Base-by-base conservation (phyloP, 1,139 yeast genomes). In the Geotrichum restrictum region DNA sequence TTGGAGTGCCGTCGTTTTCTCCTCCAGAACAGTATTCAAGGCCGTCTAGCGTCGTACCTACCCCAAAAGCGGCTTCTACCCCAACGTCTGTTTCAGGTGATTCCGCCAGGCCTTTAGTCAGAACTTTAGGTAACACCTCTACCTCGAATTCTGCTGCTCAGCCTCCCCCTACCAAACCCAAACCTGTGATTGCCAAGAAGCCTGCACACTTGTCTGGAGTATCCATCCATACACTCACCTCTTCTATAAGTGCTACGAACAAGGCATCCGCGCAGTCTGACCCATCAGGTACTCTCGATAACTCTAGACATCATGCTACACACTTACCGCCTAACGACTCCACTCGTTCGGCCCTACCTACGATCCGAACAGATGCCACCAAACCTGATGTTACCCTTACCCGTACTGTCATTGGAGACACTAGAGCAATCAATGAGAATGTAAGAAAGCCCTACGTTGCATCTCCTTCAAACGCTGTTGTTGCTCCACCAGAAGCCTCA, bases 181-280 rank as follows among this genome's bases (percentile, higher is more conserved):
- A 36, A 24, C 54, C 54, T 14, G 34, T 32, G 11, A 24, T 47
- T 19, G 43, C 40, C 7, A 53, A 53, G 31, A 53, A 49, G 18
- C 56, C 56, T 11, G 49, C 49, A 7, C 55, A 48, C 29, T 34
- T 52, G 18, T 24, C 52, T 4, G 43, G 22, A 18, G 34, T 31
- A 1, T 44, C 27, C 10, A 19, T 34, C 21, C 6, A 33, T 14
- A 22, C 2, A 18, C 21, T 32, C 16, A 22, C 27, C 2, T 3
- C 32, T 19, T 22, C 45, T 2, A 13, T 33, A 8, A 13, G 27
- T 22, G 32, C 34, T 22, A 2, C 21, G 7, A 41, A 13, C 45
- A 27, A n/a, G 14, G 14, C 34, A 13, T n/a, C 33, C 3, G 34
- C 33, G 13, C 34, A 3, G 31, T 3, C 16, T 2, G 37, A 45